These are phyloP conservation scores for Cucumis sativus DNA, from an alignment of 306 rosid genomes.

Conservation along the genomic window DNA sequence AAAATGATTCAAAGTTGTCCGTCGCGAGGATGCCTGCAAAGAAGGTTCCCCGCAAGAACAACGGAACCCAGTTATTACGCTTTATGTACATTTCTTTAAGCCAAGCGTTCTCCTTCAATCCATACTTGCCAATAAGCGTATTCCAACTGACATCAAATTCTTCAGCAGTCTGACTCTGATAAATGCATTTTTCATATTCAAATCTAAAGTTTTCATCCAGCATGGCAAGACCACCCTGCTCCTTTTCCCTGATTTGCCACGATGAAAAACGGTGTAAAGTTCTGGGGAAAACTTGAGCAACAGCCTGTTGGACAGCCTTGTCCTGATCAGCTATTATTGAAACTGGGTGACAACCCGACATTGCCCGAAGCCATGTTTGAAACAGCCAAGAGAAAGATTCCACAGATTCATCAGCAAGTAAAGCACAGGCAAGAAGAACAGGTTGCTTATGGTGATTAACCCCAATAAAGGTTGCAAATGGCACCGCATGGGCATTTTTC, in stretches of 20 bases:
- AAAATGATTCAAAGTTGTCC: constrained; percentile 59
- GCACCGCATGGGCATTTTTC: constrained; percentile 57
- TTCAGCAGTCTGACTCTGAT: constrained; percentile 58
- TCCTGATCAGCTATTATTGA: constrained; percentile 91
- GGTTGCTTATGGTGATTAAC: constrained; percentile 91
- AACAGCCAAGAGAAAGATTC: constrained; percentile 86
- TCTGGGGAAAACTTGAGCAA: constrained; percentile 57
- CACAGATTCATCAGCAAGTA: constrained; percentile 76
- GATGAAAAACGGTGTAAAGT: constrained; percentile 70
- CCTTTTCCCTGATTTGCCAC: constrained; percentile 82
- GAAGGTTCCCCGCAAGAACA: constrained; percentile 55
- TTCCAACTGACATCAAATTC: constrained; percentile 78
- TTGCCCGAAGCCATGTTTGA: constrained; percentile 87
- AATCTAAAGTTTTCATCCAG: constrained; percentile 46
- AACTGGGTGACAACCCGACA: constrained; percentile 58
- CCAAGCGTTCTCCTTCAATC: constrained; percentile 64
- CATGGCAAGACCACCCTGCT: constrained; percentile 45
- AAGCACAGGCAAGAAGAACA: constrained; percentile 91
- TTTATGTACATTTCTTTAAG: constrained; percentile 72
- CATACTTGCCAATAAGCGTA: constrained; percentile 53
- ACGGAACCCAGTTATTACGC: constrained; percentile 79
- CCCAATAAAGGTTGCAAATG: constrained; percentile 83
- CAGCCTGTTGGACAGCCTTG: constrained; percentile 59
- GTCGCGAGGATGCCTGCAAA: constrained; percentile 76
- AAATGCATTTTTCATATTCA: constrained; percentile 68